Base-by-base conservation (phyloP, 306 rosid genomes). In the Morella rubra region DNA sequence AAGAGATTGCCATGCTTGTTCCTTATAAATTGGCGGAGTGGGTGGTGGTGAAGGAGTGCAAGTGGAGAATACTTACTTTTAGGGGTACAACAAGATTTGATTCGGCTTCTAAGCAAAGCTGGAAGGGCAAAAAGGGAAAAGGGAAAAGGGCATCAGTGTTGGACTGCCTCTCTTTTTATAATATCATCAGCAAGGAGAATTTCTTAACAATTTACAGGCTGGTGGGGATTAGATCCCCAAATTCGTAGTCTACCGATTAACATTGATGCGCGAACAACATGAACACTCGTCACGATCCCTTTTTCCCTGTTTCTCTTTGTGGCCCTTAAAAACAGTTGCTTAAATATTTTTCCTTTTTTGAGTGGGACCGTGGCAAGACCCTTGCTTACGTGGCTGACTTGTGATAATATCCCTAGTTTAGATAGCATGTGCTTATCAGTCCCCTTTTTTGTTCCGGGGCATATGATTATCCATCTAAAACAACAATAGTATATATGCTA, bases 151-250 rank as follows among this genome's bases (percentile, higher is more conserved):
- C 75, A 73, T 18, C 49, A 19, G 68, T 55, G 60, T 41, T 42
- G 58, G 32, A 47, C 22, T 37, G 62, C 42, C 73, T 40, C 8
- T 70, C 77, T 54, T 65, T 55, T 49, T 7, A 56, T 50, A 71
- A 79, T 77, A 59, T 80, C 70, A 77, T 80, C 77, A 81, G 45
- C 51, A 69, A 58, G 71, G 77, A 76, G 83, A 74, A 71, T 73
- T 84, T 85, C 81, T 73, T 60, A 50, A 84, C 73, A 69, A 73
- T 76, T 85, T 84, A 79, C 81, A 60, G 80, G 85, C 79, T 78
- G 77, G 79, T 79, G 83, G 89, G 86, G 89, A 90, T 90, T 86
- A 86, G 96, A 90, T 92, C 80, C 90, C 80, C 89, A 79, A 78
- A 81, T 86, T 74, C 85, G 45, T 64, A 64, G 71, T 53, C 69